Evolutionary conservation across 2,329 filamentous ascomycete genomes (phyloP).

Genomic region (Biscogniauxia sp.): DNA sequence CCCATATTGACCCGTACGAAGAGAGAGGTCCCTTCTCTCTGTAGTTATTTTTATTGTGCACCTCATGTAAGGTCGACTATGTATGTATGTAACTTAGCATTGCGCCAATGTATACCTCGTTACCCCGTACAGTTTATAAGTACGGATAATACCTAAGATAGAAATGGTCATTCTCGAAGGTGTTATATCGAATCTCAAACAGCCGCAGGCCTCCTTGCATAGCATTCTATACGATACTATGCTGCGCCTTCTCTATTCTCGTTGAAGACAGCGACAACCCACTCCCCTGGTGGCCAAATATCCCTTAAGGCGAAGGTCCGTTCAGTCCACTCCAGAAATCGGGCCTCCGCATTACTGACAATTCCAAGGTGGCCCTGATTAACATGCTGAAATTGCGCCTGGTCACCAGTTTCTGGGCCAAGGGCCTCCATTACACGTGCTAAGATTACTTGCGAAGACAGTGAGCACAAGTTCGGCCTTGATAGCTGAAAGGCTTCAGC

Average conservation of each 20-base stretch:
- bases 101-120: no score
- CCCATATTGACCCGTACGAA: no score
- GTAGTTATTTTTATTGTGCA: no score
- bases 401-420: background rate
- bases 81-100: no score
- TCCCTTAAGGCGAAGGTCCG: constrained; percentile 7
- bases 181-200: no score
- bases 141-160: no score
- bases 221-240: background rate
- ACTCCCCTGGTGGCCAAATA: constrained; percentile 9
- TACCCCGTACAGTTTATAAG: no score
- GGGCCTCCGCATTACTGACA: constrained; percentile 5
- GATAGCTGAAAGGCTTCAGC: constrained; percentile 2
- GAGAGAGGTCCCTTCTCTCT: no score
- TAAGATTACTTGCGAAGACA: constrained; percentile 6
- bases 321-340: constrained; percentile 9
- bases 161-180: no score
- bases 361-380: background rate
- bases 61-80: no score
- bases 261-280: constrained; percentile 10
- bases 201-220: background rate
- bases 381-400: background rate
- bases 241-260: constrained; percentile 2
- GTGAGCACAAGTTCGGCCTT: background rate
- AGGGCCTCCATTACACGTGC: constrained; percentile 5